Base-by-base conservation (phyloP, 1,284 basidiomycete species). In the Lignosus rhinocerotis region DNA sequence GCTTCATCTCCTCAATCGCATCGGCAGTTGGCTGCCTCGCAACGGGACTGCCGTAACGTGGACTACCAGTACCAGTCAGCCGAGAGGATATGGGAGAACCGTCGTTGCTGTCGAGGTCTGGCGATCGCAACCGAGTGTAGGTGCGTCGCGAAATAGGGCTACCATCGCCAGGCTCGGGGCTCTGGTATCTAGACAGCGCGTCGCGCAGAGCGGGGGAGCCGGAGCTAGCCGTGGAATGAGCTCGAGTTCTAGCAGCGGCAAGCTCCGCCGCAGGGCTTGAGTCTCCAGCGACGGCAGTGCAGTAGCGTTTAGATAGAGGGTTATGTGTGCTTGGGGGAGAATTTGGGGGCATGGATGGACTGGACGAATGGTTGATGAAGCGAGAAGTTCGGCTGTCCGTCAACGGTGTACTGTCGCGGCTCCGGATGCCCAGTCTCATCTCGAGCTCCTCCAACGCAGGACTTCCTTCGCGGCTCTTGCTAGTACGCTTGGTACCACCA, bases 1-100 rank as follows among this genome's bases (percentile, higher is more conserved):
- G 77, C 71, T 87, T 88, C 83, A 87, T 85, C 65, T 86, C 82
- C 66, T 85, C 81, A 47, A 87, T 75, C 4, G 84, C 83, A 14
- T 84, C 82, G 30, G 75, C 69, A 3, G 80, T 80, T 6, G 79
- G 75, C 39, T 67, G 62, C 34, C 57, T 67, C 14, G 70, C 42
- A 31, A 53, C 68, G n/a, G 75, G 72, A 32, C 63, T 61, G 45
- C 63, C 59, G 34, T 65, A 63, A 6, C 63, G 61, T 9, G 67
- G 66, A 42, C 67, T 70, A 3, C 61, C 57, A 10, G 51, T 50
- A 19, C 61, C 62, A 7, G 55, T 62, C 31, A 61, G 46, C 43
- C 56, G 52, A 12, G 56, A 48, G 11, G 61, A 53, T 32, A 56
- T 56, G 10, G 61, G 61, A 6, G 62, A 63, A 10, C 61, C 55